Conservation (phyloP, 495 filamentous ascomycete genomes). For the Daldinia decipiens region DNA sequence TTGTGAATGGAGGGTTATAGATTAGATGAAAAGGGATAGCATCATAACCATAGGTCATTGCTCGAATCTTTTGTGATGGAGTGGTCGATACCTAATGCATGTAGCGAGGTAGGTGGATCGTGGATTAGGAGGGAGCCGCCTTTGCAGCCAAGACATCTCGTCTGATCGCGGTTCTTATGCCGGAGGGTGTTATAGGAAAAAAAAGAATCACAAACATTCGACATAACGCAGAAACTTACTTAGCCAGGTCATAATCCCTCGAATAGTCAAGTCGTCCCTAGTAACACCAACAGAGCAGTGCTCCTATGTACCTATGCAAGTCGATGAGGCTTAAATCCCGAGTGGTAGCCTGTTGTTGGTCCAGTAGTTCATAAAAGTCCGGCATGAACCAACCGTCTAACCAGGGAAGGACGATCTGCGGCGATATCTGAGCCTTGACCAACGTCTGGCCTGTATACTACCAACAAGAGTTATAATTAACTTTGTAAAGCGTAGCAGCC, state of each 20-base stretch:
- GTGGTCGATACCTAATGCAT: background rate
- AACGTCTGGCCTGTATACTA: conserved; percentile 21
- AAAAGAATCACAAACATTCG: conserved; percentile 8
- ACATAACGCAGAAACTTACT: conserved; percentile 30
- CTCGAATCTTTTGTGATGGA: conserved; percentile 12
- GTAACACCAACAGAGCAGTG: conserved; percentile 10
- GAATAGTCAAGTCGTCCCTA: conserved; percentile 9
- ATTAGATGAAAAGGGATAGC: background rate
- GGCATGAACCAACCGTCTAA: conserved; percentile 4
- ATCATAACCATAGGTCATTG: conserved; percentile 1
- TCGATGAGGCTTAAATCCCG: conserved; percentile 30
- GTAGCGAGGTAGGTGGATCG: background rate
- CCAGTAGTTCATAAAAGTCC: conserved; percentile 1
- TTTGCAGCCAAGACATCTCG: conserved; percentile 15
- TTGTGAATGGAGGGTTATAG: background rate
- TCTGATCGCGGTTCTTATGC: conserved; percentile 13
- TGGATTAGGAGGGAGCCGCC: background rate
- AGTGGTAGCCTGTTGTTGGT: conserved; percentile 16
- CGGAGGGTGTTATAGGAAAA: conserved; percentile 6
- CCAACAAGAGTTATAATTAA: background rate
- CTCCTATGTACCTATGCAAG: conserved; percentile 18
- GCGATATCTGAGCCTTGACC: conserved; percentile 15
- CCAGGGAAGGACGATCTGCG: conserved; percentile 13
- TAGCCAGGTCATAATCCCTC: conserved; percentile 40
- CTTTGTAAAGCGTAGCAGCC: conserved; percentile 22